Evolutionary conservation across 2,329 filamentous ascomycete species (phyloP), one percentile per base, ranked within the genome.

Genomic region (Aspergillus sp.): DNA sequence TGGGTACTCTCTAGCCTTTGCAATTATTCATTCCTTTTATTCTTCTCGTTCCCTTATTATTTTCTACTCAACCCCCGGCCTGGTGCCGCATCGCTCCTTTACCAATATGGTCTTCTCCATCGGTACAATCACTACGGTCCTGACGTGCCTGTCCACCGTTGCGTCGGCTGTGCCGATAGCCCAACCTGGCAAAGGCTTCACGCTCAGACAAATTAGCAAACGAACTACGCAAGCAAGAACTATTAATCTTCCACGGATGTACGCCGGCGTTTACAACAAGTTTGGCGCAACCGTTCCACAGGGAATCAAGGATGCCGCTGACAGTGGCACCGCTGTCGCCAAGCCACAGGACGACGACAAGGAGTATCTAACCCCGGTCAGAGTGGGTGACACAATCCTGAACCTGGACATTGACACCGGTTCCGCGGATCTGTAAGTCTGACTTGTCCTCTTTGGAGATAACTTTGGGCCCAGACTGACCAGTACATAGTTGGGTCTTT

Each of bases 381-480:
- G 70, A 2, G 71, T 88, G 51, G 86, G 85, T 40, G 68, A 76
- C 59, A 80, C 83, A 55, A 77, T 70, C 3, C 61, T 87, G 52
- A 76, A 80, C 49, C 63, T 89, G 50, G 83, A 87, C 60, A 77
- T 89, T 50, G 86, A 89, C 54, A 89, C 85, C 9, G 83, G 74
- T 52, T 84, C 73, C 52, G 74, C 81, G 38, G 82, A 85, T 66
- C 76, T 86, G 83, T 81, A 65, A 69, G 77, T 19, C 19, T 68
- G 35, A 2, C 26, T 27, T 1, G 28, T 9, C 2, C 27, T n/a
- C 9, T 5, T 29, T 42, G 10, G 5, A 30, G 12, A 42, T 29
- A 29, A 39, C 26, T 32, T 19, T 19, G 19, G 19, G 19, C 2
- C 19, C 19, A 34, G 8, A 30, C 44, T 27, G 9, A 42, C 30